Conservation (phyloP, 345 rosid genomes). For the Syzygium jambos region DNA sequence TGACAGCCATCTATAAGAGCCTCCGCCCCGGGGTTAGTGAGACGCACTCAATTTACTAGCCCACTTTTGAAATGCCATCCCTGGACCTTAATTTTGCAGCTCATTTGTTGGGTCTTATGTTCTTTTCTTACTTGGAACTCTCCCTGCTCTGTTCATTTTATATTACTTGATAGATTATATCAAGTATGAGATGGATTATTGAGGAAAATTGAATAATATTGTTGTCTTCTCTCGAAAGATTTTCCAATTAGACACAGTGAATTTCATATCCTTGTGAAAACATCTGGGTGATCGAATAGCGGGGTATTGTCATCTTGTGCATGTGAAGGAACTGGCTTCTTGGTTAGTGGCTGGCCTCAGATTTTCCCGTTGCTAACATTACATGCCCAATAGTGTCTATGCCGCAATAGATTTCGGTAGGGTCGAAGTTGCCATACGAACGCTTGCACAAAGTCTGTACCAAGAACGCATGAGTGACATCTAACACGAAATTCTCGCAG, state of each 20-base stretch:
- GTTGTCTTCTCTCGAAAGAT: neutral
- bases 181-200: conserved; percentile 4
- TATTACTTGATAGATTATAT: conserved; percentile 3
- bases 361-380: neutral
- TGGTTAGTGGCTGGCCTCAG: neutral
- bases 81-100: neutral
- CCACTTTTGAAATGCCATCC: neutral
- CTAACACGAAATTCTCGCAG: neutral
- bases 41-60: conserved; percentile 61
- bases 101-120: neutral
- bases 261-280: neutral
- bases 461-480: neutral
- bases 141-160: neutral
- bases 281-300: neutral
- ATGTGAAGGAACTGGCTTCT: neutral
- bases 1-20: conserved; percentile 57
- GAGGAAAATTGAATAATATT: neutral
- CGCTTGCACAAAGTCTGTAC: neutral
- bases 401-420: neutral
- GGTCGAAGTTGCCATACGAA: neutral
- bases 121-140: neutral
- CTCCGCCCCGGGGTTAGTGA: conserved; percentile 56
- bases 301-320: neutral
- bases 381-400: neutral
- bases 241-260: neutral